Percentiles rank a stretch among this genome's conserved stretches.
Evolutionary conservation across 2,329 filamentous ascomycete genomes (phyloP).

Genomic region (Fusarium concolor): DNA sequence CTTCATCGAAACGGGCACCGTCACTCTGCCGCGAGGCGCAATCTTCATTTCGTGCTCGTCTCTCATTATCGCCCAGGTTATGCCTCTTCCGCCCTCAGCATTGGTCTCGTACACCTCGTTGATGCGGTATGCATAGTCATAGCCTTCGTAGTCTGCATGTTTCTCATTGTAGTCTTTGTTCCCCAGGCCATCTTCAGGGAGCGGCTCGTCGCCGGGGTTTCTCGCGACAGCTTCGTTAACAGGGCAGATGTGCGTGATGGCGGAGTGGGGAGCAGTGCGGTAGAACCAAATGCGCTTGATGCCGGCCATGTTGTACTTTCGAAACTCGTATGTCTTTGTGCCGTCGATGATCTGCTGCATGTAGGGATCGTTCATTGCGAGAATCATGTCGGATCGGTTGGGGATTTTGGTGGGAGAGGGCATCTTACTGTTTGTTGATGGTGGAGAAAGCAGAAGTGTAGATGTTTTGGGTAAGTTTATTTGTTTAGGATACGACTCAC

Average conservation of each 20-base stretch:
- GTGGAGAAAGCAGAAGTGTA: no score
- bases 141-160: conserved; percentile 43
- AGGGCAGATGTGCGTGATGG: conserved; percentile 45
- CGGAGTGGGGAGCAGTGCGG: conserved; percentile 42
- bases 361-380: no score
- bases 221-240: conserved; percentile 32
- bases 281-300: conserved; percentile 47
- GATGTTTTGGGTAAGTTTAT: no score
- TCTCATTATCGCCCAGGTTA: conserved; percentile 35
- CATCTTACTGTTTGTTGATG: no score
- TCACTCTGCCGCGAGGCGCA: conserved; percentile 7
- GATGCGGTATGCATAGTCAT: conserved; percentile 46
- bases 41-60: conserved; percentile 20
- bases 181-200: conserved; percentile 38
- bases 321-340: conserved; percentile 43
- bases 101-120: conserved; percentile 40
- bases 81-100: not conserved
- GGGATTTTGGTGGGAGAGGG: no score
- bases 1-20: not conserved
- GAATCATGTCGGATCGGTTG: no score
- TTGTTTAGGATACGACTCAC: no score
- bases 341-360: no score
- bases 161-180: conserved; percentile 45
- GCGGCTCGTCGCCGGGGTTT: conserved; percentile 17
- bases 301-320: conserved; percentile 39